These are phyloP conservation scores for Luzula sylvatica DNA, from an alignment of 176 grass and related monocot genomes.

Conservation along the genomic window DNA sequence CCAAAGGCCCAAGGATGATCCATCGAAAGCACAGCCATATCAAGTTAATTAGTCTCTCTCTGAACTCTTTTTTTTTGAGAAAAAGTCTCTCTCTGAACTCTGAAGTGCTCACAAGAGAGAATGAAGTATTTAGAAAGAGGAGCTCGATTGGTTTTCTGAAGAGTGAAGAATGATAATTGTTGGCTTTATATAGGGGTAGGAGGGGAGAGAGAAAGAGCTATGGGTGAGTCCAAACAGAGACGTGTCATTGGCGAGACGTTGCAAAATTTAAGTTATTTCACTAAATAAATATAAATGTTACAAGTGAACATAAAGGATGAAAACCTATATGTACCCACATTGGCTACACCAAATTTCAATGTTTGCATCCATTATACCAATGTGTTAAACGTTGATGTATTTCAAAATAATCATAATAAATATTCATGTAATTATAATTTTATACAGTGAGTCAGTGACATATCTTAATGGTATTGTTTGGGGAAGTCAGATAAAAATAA, in stretches of 20 bases:
- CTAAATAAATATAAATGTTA: slow-evolving; percentile 7
- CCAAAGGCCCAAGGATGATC: slow-evolving; percentile 46
- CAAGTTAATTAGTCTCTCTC: slow-evolving; percentile 1
- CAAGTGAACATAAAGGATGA: neutral
- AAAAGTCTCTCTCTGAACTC: neutral
- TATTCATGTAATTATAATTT: no score
- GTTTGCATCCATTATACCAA: neutral
- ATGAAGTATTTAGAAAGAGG: slow-evolving; percentile 8
- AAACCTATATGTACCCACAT: neutral
- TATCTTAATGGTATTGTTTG: no score
- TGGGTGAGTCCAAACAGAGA: neutral
- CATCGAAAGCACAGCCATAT: slow-evolving; percentile 47
- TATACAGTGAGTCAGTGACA: no score
- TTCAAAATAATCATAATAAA: no score
- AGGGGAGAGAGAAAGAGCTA: neutral
- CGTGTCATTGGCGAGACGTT: neutral
- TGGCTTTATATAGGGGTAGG: slow-evolving; percentile 15
- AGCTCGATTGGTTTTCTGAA: neutral
- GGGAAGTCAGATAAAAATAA: no score
- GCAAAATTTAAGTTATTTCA: slow-evolving; percentile 12
- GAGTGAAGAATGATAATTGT: neutral
- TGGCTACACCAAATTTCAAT: neutral
- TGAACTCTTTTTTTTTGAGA: neutral
- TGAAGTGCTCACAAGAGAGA: slow-evolving; percentile 1
- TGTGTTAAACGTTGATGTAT: no score